phyloP scores from a whole-genome alignment of 306 rosid species.

The Albizia julibrissin region DNA sequence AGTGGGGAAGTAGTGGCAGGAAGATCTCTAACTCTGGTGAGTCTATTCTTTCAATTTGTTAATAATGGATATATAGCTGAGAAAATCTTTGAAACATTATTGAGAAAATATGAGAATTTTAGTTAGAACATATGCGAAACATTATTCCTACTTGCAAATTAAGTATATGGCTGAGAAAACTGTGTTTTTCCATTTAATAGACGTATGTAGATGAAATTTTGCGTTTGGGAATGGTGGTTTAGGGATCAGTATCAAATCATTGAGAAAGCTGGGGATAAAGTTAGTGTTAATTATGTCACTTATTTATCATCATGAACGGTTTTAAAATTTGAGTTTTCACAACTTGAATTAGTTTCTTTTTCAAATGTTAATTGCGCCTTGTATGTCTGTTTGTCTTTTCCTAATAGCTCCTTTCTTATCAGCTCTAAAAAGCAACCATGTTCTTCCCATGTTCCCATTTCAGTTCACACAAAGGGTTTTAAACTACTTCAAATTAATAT shows the following conservation, averaged over 20 bases:
- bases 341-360: background rate
- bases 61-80: too few species aligned
- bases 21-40: too few species aligned
- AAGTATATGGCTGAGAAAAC: too few species aligned
- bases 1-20: too few species aligned
- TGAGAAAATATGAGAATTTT: too few species aligned
- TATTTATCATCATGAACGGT: slow-evolving; percentile 5
- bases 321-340: background rate
- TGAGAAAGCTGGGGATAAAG: background rate
- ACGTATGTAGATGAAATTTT: background rate
- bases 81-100: too few species aligned
- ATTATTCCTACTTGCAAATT: too few species aligned
- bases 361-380: slow-evolving; percentile 27
- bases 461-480: slow-evolving; percentile 5
- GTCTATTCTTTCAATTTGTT: too few species aligned
- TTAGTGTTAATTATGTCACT: background rate
- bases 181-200: too few species aligned
- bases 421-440: slow-evolving; percentile 13
- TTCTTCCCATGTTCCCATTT: slow-evolving; percentile 17
- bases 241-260: slow-evolving; percentile 18
- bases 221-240: slow-evolving; percentile 7
- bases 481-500: background rate
- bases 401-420: background rate
- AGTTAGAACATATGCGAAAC: too few species aligned
- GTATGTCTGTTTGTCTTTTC: background rate